Base-by-base conservation (phyloP, 2,329 filamentous ascomycete genomes). In the Colletotrichum paranaense region DNA sequence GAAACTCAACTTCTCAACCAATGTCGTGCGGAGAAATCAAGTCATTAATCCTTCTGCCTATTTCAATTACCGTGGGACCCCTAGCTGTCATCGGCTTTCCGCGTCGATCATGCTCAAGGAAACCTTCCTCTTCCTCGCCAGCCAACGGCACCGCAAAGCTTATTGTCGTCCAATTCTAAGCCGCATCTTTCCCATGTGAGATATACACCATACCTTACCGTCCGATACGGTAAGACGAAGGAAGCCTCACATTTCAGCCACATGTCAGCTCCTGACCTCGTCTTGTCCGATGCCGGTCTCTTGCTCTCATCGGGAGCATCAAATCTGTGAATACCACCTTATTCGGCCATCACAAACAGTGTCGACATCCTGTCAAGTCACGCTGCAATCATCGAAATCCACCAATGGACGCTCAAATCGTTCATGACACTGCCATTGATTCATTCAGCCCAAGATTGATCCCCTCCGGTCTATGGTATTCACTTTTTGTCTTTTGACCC, bases 381-480 rank as follows among this genome's bases (percentile, higher is more conserved):
- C 42, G n/a, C 6, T 14, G n/a, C 24, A 14, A 5, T 35, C 22
- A 46, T 28, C 22, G 30, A 53, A 30, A n/a, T 14, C 32, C 35
- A 30, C 19, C 14, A 35, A 5, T 6, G 49, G 52, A 56, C 52
- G 62, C 22, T 32, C n/a, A 32, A 42, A 24, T 60, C 26, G 42
- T 62, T 68, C 35, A 60, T 73, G 71, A 73, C 67, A 73, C 71
- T 73, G 49, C 67, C 55, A 70, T 73, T 73, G 60, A 66, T 65
- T 73, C 71, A 71, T 71, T 49, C 71, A 73, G 71, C 67, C 67
- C 67, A 53, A 66, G 67, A 63, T 71, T 30, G 66, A 69, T 52
- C 59, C 71, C 62, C 71, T 32, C 63, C 56, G 56, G 26, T 73
- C 71, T 73, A 73, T 73, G 71, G 71, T 73, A 66, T 73, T 67